These are phyloP conservation scores for Curvularia verruculosa DNA, from an alignment of 2,329 filamentous ascomycete genomes.

Conservation along the genomic window DNA sequence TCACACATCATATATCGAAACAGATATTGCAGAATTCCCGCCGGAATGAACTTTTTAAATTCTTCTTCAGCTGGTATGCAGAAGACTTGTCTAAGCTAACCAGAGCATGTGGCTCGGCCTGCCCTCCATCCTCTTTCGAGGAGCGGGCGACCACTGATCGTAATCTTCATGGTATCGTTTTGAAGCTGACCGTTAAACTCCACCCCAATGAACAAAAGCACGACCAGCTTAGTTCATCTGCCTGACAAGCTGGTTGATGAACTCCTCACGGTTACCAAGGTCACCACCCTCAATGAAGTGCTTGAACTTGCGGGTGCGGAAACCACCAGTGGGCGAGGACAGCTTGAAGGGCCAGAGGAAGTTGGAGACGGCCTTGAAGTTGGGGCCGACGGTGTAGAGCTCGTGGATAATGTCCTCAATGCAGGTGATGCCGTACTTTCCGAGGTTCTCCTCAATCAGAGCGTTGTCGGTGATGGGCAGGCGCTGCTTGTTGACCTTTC, in stretches of 20 bases:
- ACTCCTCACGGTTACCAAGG: slow-evolving; percentile 96
- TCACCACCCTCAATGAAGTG: slow-evolving; percentile 99
- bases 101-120: slow-evolving; percentile 41
- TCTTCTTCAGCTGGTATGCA: slow-evolving; percentile 29
- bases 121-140: slow-evolving; percentile 28
- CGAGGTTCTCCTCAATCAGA: slow-evolving; percentile 94
- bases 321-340: slow-evolving; percentile 95
- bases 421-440: slow-evolving; percentile 94
- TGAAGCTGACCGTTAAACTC: slow-evolving; percentile 36
- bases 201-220: slow-evolving; percentile 29
- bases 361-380: slow-evolving; percentile 98
- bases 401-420: slow-evolving; percentile 99
- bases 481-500: slow-evolving; percentile 99
- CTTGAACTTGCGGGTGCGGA: slow-evolving; percentile 97
- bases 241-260: slow-evolving; percentile 94
- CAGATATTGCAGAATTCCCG: not conserved
- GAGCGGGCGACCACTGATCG: slow-evolving; percentile 30
- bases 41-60: slow-evolving; percentile 28
- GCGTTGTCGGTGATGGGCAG: slow-evolving; percentile 95
- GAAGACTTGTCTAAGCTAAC: slow-evolving; percentile 39
- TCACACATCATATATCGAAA: not conserved
- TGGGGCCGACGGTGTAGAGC: slow-evolving; percentile 96
- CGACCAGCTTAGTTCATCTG: slow-evolving; percentile 87
- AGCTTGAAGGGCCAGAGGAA: slow-evolving; percentile 99
- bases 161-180: slow-evolving; percentile 38